Evolutionary conservation across 371 early-diverging fungal genomes (phyloP), one percentile per base, ranked within the genome.

Genomic region (Actinomucor elegans): DNA sequence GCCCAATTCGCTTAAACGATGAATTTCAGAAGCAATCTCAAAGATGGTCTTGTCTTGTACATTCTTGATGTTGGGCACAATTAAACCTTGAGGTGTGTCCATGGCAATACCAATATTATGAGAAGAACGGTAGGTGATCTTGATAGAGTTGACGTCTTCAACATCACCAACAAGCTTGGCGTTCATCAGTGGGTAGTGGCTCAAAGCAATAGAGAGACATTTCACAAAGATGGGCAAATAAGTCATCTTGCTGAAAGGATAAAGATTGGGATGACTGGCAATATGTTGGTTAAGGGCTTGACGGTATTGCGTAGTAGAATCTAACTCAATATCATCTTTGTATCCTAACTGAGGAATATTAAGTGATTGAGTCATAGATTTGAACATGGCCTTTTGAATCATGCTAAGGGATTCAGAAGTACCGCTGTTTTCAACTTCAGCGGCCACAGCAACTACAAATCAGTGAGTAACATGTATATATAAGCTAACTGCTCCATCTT

Each of bases 101-200:
- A 98, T 94, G 20, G 99, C 99, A 34, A 98, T 71, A 48, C 96
- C 94, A 59, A 98, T 90, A 66, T 97, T 95, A 65, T 97, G 97
- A 2, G 79, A 66, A 2, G 75, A 67, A 29, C 94, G 84, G 67
- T 88, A 94, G 46, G 73, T 73, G 29, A 96, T 64, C 55, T 79
- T 67, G 24, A 87, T 83, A 6, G 69, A 66, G 11, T 61, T 67
- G 14, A 73, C 58, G 54, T 79, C 77, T 5, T 72, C 72, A 17
- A 50, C 62, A 50, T 73, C 69, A 9, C 59, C 65, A 3, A 85
- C 41, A 1, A 98, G 48, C 21, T 73, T 67, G 14, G 95, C 89
- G 57, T 98, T 98, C 57, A 97, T 69, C n/a, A 96, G 80, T 5
- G 97, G 97, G 69, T 81, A 96, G 34, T 89, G 80, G 12, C 71